Evolutionary conservation across 1,139 yeast genomes (phyloP), one percentile per base, ranked within the genome.

Genomic region (Protomyces pachydermus): DNA sequence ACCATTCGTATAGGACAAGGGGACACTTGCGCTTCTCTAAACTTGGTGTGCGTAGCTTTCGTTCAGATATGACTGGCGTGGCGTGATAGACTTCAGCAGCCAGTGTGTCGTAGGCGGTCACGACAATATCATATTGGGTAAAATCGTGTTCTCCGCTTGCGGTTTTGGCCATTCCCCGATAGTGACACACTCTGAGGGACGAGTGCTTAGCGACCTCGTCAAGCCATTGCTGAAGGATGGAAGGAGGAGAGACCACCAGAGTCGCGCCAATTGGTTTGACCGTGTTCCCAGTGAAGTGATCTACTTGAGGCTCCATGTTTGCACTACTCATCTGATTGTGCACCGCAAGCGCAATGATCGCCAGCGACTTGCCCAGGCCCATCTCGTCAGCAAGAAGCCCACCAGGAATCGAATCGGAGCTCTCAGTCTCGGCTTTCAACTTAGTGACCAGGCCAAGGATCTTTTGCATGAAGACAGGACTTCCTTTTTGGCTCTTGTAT

Each of bases 321-420:
- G 53, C 35, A 38, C 34, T 51, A 23, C 32, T 18, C 20, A 89
- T 74, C 32, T 78, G 84, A 72, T 91, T 87, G 64, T 85, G 72
- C 2, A 85, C 72, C 0, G 86, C 75, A 42, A 91, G 75, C 0
- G 96, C 79, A 1, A 90, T 79, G 6, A 90, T 78, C 73, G 93
- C 98, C 1, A 93, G 85, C 0, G 98, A 91, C 72, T 93, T 93
- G 0, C 98, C 98, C 3, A 93, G 79, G 0, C 98, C 98, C 98
- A 93, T 93, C 74, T 93, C 68, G 38, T 66, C 68, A 12, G 62
- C 64, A 25, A 66, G 60, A 20, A 66, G 39, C n/a, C 68, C 68
- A 3, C 68, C 68, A 9, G 46, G 62, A 2, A 58, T n/a, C n/a
- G 51, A 52, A 34, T 18, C n/a, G 10, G 12, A n/a, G 20, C n/a